These are phyloP conservation scores for Anisodus tanguticus DNA, from an alignment of 257 asterid species.

Conservation along the genomic window DNA sequence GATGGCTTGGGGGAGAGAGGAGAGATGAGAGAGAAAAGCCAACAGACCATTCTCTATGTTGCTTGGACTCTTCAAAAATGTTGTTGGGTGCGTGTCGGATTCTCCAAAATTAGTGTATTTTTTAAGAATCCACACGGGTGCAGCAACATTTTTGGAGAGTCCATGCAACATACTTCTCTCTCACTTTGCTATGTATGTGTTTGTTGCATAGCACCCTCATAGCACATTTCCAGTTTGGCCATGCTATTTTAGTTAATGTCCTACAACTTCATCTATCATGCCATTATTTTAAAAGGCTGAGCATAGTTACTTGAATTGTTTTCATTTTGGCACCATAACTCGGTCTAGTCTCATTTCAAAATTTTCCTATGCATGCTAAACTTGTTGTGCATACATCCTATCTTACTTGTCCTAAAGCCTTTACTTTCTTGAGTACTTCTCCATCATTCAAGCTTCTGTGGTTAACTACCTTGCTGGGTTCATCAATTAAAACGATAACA, in stretches of 20 bases:
- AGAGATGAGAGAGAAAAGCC: too few species aligned
- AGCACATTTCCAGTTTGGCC: neutral
- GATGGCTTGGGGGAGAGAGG: too few species aligned
- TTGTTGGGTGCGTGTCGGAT: too few species aligned
- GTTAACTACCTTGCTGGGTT: neutral
- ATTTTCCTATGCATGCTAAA: neutral
- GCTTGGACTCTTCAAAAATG: too few species aligned
- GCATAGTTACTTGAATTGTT: neutral
- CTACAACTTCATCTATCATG: neutral
- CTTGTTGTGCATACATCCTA: conserved; percentile 7
- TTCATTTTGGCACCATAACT: neutral
- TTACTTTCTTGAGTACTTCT: neutral
- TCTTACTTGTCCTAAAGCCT: neutral
- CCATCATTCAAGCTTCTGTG: neutral
- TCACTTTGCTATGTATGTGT: neutral
- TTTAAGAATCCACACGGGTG: too few species aligned
- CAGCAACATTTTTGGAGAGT: too few species aligned
- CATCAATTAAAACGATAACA: neutral
- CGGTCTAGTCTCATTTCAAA: neutral
- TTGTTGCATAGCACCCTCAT: neutral
- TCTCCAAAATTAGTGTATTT: too few species aligned
- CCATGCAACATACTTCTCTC: neutral
- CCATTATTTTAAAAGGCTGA: neutral
- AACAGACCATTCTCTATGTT: neutral
- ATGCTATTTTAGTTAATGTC: neutral